These are phyloP conservation scores for Hypoxylon lenormandii DNA, from an alignment of 495 filamentous ascomycete species.

Conservation along the genomic window DNA sequence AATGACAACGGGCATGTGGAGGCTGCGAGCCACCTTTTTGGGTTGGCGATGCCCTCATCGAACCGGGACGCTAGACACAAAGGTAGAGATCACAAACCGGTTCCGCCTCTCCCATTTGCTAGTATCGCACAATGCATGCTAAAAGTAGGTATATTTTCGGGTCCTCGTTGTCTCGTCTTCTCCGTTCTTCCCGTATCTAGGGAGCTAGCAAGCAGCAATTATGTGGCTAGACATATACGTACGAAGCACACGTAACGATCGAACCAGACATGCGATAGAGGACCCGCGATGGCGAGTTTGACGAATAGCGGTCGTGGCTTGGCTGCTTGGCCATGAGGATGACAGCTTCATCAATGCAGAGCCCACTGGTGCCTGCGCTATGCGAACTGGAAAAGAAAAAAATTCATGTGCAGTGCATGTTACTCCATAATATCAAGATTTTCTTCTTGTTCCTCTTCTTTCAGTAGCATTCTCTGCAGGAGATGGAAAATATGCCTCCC, in stretches of 20 bases:
- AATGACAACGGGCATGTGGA: conserved; percentile 41
- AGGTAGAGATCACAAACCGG: conserved; percentile 36
- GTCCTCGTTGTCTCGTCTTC: conserved; percentile 11
- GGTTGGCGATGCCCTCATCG: conserved; percentile 45
- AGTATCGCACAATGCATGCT: neutral
- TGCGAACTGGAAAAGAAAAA: conserved; percentile 36
- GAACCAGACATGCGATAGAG: conserved; percentile 20
- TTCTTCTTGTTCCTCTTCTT: neutral
- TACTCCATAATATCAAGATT: conserved; percentile 41
- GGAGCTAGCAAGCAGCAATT: too few relatives aligned
- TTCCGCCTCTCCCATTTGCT: conserved; percentile 42
- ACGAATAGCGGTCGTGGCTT: conserved; percentile 27
- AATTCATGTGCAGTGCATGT: conserved; percentile 24
- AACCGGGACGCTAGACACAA: conserved; percentile 34
- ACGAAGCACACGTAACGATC: conserved; percentile 29
- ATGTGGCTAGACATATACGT: conserved; percentile 29
- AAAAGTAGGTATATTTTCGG: conserved; percentile 3
- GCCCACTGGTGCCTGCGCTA: conserved; percentile 45
- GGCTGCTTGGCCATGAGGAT: conserved; percentile 21
- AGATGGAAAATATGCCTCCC: conserved; percentile 40
- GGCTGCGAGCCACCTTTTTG: conserved; percentile 46
- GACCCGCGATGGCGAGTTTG: conserved; percentile 18
- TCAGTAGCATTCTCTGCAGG: conserved; percentile 39
- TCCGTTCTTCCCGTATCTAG: conserved; percentile 8
- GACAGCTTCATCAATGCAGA: conserved; percentile 31